Base-by-base conservation (phyloP, 2,329 filamentous ascomycete genomes). In the Thielaviopsis punctulata region DNA sequence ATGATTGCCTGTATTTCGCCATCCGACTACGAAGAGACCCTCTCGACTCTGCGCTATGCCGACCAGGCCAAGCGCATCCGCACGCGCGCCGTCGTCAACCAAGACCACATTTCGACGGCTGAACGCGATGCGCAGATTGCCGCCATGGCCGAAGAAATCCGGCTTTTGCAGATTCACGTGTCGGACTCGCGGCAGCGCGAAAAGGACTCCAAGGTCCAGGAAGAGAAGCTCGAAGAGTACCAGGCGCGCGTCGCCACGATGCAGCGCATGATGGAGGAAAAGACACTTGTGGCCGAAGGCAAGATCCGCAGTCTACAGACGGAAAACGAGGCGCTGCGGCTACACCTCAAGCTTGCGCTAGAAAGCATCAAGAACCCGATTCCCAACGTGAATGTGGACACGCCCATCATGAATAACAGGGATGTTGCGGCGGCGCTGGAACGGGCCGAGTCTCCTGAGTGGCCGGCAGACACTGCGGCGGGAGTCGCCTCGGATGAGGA, bases 1-100 rank as follows among this genome's bases (percentile, higher is more conserved):
- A 98, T 98, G 92, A 95, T 98, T 61, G 92, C 92, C 8, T 96
- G 92, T 64, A 95, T 98, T 59, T 83, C 88, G 4, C 92, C 92
- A 0, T 82, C 86, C 0, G 92, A 98, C 68, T 96, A 98, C 63
- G 92, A 98, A 53, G 92, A 98, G 65, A 98, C 92, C 0, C 76
- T 98, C 1, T 95, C 87, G 2, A 98, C 92, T 1, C 78, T 98
- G 12, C 86, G 92, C 36, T 98, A 98, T 65, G 92, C 92, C 19
- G 90, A 98, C 65, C 90, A 96, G 67, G 92, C 92, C 56, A 98
- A 98, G 72, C 84, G 85, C 53, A 98, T 98, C 69, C 87, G 89
- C 62, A 96, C 89, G 30, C 83, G 87, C 49, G 92, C 92, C 23
- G 81, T 89, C 27, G 86, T 96, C 69, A 98, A 98, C 69, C 88